phyloP scores from a whole-genome alignment of 192 early-diverging fungal genomes.

The Cetraspora pellucida region DNA sequence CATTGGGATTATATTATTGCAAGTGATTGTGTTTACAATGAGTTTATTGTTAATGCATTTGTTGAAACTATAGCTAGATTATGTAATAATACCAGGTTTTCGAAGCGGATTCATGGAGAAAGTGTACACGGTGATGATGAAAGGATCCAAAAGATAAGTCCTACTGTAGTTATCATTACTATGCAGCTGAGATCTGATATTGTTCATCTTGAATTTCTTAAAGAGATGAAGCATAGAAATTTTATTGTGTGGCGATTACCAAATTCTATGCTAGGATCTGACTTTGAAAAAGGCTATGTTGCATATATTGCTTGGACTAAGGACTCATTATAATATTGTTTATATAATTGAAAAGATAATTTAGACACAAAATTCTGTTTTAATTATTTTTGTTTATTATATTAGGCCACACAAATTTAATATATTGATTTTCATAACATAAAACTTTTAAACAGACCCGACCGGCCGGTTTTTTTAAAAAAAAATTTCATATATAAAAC shows the following conservation, averaged over 20 bases:
- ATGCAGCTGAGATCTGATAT: constrained; percentile 47
- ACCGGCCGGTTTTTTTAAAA: too few species aligned
- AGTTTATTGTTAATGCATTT: constrained; percentile 42
- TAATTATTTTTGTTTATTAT: too few species aligned
- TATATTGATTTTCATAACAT: too few species aligned
- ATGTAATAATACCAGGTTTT: background rate
- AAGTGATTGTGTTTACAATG: constrained; percentile 51
- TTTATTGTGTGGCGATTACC: constrained; percentile 42
- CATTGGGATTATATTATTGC: constrained; percentile 43
- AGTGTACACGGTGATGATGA: background rate
- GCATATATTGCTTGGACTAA: constrained; percentile 39
- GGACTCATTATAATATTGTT: background rate
- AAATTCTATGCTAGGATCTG: constrained; percentile 36
- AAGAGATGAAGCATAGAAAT: constrained; percentile 29
- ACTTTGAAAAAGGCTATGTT: constrained; percentile 45
- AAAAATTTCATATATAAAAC: too few species aligned
- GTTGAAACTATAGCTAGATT: constrained; percentile 38
- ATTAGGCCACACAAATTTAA: too few species aligned
- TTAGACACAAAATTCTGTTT: too few species aligned
- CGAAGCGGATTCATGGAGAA: too few species aligned
- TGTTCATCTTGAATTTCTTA: constrained; percentile 46
- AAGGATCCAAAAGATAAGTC: background rate
- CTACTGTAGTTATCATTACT: constrained; percentile 40
- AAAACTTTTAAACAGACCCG: too few species aligned
- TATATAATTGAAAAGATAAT: too few species aligned